A percentile compares a stretch with the other conserved stretches of the same genome.
These are phyloP conservation scores for Plasmopara halstedii DNA, from an alignment of 352 stramenopile genomes.

Conservation along the genomic window DNA sequence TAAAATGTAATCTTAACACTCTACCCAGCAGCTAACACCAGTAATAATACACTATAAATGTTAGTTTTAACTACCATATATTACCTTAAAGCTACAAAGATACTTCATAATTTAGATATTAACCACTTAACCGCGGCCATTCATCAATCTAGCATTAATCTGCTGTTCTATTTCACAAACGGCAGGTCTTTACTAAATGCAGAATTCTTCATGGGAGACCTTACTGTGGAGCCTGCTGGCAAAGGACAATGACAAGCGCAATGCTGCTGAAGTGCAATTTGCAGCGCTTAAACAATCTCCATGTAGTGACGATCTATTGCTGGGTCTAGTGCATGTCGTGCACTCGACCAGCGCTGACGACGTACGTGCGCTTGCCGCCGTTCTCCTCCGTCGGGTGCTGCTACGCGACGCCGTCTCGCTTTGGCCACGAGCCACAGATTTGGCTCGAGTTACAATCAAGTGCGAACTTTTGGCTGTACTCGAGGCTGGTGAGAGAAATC, in stretches of 20 bases:
- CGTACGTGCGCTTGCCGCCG: constrained; percentile 59
- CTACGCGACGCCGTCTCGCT: constrained; percentile 72
- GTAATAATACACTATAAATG: too few relatives aligned
- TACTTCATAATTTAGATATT: too few relatives aligned
- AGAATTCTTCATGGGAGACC: constrained; percentile 33
- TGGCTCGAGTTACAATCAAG: constrained; percentile 46
- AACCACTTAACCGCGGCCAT: too few relatives aligned
- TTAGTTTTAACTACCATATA: too few relatives aligned
- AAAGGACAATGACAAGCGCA: constrained; percentile 64
- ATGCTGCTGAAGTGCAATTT: constrained; percentile 56
- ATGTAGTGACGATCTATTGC: constrained; percentile 45
- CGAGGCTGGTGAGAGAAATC: constrained; percentile 43
- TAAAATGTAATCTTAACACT: too few relatives aligned
- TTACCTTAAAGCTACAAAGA: too few relatives aligned
- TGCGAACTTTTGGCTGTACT: constrained; percentile 56
- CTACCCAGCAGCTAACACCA: too few relatives aligned
- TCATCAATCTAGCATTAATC: too few relatives aligned
- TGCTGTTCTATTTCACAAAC: too few relatives aligned
- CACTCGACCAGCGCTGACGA: constrained; percentile 55
- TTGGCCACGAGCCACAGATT: constrained; percentile 50
- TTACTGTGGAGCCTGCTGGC: constrained; percentile 68
- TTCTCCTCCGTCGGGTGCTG: constrained; percentile 69
- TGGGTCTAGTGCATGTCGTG: constrained; percentile 45
- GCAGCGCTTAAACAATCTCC: constrained; percentile 46
- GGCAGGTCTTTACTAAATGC: too few relatives aligned